Evolutionary conservation across 768 basidiomycete species (phyloP), one percentile per base, ranked within the genome.

Genomic region (Rhodotorula paludigena): DNA sequence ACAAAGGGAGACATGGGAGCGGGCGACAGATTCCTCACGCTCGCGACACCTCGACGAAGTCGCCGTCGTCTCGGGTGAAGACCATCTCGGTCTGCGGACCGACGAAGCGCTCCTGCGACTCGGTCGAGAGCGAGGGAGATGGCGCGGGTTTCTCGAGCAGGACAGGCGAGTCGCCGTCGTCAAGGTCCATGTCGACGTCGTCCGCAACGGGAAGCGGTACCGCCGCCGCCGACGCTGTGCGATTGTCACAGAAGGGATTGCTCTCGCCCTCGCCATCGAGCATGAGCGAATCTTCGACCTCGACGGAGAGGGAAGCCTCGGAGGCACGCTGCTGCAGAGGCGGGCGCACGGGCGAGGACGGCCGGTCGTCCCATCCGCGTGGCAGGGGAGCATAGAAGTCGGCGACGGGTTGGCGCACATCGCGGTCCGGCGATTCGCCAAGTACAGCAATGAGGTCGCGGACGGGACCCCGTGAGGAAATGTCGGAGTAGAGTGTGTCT

Each of bases 401-500:
- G 36, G 57, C 36, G 48, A 66, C 53, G 11, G 64, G 58, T 2
- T 49, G 39, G 14, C 49, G 33, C 23, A 71, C 69, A 49, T 66
- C 65, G 11, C 65, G 60, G 41, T 66, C 64, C 23, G 60, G 42
- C 0, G 57, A 60, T 2, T 41, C 41, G 28, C 35, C 39, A 49
- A 71, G 69, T 5, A 48, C 47, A 10, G 48, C 20, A 21, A 71
- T 33, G 42, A 66, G n/a, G 12, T 71, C 65, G 30, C 39, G 42
- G 42, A 71, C 33, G 11, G 45, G 18, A 6, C 11, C 7, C 18
- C 69, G 64, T 7, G 52, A 41, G 1, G 52, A 30, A 1, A 60
- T 47, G 42, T 66, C 64, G 42, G 65, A 57, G 44, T 66, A 71
- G 5, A 71, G 65, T 1, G 60, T 49, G 10, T 18, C 69, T 66